Conservation (phyloP, 208 protist species). For the Trypanosoma theileri region DNA sequence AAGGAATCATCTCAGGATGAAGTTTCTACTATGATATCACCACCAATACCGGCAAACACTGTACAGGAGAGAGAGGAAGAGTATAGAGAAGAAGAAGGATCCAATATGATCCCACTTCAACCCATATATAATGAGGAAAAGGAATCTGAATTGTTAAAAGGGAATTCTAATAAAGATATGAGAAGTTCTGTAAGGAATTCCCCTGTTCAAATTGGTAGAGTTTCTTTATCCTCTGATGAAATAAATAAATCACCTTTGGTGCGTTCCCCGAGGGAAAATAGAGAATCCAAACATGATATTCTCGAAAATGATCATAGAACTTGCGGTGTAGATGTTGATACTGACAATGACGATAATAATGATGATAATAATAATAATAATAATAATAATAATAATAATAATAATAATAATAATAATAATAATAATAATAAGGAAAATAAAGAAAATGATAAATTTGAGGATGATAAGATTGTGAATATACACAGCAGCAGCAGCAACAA, state of each 20-base stretch:
- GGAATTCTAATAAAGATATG: no score
- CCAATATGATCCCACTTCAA: no score
- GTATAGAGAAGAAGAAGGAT: no score
- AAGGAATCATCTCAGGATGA: neutral
- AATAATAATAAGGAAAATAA: neutral
- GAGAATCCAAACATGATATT: neutral
- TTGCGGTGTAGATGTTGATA: constrained; percentile 2
- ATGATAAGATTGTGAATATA: neutral
- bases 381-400: neutral
- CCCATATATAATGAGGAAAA: no score
- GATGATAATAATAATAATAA: neutral
- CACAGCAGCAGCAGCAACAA: no score
- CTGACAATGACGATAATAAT: neutral
- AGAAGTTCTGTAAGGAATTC: no score
- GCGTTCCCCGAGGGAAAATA: neutral
- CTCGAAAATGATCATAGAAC: neutral
- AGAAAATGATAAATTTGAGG: neutral
- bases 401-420: neutral
- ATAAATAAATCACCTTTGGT: neutral
- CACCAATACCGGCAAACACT: no score
- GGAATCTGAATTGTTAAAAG: no score
- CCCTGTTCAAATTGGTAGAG: neutral
- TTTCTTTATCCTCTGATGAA: neutral
- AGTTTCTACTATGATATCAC: neutral
- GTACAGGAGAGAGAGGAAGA: no score